These are phyloP conservation scores for Penicillium desertorum DNA, from an alignment of 495 filamentous ascomycete genomes.

Conservation along the genomic window DNA sequence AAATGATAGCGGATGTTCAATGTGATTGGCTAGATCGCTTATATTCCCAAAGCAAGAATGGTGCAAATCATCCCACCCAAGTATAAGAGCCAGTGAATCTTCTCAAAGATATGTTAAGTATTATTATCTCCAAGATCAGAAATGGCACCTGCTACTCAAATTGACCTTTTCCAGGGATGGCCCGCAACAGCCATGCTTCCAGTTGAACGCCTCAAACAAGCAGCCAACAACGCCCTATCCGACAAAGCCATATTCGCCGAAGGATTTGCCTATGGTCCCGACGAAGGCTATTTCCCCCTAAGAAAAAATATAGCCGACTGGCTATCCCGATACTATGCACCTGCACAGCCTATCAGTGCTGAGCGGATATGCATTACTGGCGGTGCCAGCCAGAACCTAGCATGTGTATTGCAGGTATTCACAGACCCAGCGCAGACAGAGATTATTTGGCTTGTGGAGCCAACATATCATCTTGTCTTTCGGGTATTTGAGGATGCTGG, in stretches of 20 bases:
- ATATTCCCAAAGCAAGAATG: constrained; percentile 1
- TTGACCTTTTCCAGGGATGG: constrained; percentile 65
- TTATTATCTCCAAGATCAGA: background rate
- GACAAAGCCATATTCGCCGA: constrained; percentile 47
- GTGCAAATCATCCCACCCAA: background rate
- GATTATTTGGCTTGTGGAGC: constrained; percentile 64
- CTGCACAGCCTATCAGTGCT: constrained; percentile 20
- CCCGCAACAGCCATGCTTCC: constrained; percentile 63
- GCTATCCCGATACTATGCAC: constrained; percentile 55
- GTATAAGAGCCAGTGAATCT: background rate
- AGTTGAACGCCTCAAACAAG: constrained; percentile 47
- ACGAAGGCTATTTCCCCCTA: constrained; percentile 62
- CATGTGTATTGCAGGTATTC: constrained; percentile 58
- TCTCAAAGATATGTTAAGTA: background rate
- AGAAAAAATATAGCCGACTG: constrained; percentile 60
- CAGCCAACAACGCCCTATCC: constrained; percentile 52
- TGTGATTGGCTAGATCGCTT: constrained; percentile 9
- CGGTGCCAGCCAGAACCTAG: constrained; percentile 63
- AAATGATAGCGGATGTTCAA: background rate
- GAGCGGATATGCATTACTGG: constrained; percentile 70
- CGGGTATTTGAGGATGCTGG: constrained; percentile 66
- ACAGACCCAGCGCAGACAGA: constrained; percentile 64
- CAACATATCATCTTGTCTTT: constrained; percentile 67
- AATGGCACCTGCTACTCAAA: constrained; percentile 5
- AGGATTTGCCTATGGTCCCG: constrained; percentile 67